Percentiles rank a stretch among this genome's conserved stretches.
Conservation (phyloP, 495 filamentous ascomycete species). For the Podospora anserina region DNA sequence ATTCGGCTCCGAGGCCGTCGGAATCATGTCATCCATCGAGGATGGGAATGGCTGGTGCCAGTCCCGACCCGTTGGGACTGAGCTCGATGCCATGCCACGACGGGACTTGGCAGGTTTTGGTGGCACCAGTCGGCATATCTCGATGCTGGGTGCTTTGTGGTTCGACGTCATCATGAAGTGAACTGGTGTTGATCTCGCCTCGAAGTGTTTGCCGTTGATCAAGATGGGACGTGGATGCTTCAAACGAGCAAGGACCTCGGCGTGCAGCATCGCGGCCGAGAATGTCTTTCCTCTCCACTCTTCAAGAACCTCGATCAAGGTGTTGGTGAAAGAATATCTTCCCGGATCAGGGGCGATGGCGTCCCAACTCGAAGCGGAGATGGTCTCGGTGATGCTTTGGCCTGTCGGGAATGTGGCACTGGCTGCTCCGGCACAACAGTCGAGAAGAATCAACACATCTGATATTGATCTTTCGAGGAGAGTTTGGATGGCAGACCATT, state of each 20-base stretch:
- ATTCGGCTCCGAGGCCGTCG: constrained; percentile 34
- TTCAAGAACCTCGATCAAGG: constrained; percentile 49
- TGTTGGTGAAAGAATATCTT: constrained; percentile 51
- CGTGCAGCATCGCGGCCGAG: constrained; percentile 52
- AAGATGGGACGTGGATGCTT: constrained; percentile 51
- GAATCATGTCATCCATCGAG: constrained; percentile 22
- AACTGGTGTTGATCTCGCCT: constrained; percentile 49
- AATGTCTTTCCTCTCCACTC: constrained; percentile 48
- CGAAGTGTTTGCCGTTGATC: constrained; percentile 49
- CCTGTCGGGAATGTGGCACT: constrained; percentile 49
- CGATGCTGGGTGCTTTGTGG: constrained; percentile 51
- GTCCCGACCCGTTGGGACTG: constrained; percentile 19
- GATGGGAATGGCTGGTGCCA: constrained; percentile 20
- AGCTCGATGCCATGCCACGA: constrained; percentile 15
- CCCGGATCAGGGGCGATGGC: constrained; percentile 51
- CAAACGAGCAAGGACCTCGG: constrained; percentile 48
- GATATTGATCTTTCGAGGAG: constrained; percentile 51
- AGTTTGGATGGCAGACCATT: constrained; percentile 55
- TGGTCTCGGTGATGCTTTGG: constrained; percentile 51
- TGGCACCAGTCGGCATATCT: constrained; percentile 38
- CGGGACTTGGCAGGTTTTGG: constrained; percentile 34
- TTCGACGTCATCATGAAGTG: constrained; percentile 55
- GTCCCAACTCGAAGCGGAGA: constrained; percentile 53
- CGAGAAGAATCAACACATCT: constrained; percentile 52
- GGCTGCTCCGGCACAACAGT: constrained; percentile 53